Conservation (phyloP, 2,329 filamentous ascomycete genomes). For the Colletotrichum costaricense region DNA sequence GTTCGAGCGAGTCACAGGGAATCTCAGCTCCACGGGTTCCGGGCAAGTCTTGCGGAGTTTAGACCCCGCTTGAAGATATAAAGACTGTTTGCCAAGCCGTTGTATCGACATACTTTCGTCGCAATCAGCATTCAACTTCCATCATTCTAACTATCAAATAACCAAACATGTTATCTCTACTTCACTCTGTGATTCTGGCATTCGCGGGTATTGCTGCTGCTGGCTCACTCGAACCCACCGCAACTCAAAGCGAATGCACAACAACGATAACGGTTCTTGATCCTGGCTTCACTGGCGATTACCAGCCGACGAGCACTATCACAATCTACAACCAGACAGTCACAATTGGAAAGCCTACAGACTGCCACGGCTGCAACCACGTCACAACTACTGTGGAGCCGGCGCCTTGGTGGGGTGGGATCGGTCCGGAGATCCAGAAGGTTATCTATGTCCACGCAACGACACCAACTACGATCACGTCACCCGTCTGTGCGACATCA, state of each 20-base stretch:
- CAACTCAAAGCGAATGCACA: slow-evolving; percentile 2
- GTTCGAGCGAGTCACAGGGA: neutral
- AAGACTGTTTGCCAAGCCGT: neutral
- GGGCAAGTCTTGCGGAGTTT: no score
- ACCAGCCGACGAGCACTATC: neutral
- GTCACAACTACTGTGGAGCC: neutral
- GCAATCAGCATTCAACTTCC: neutral
- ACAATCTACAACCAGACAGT: slow-evolving; percentile 21
- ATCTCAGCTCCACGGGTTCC: neutral
- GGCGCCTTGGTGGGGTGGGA: slow-evolving; percentile 14
- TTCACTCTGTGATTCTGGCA: neutral
- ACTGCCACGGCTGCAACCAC: slow-evolving; percentile 23
- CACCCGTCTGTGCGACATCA: slow-evolving; percentile 1
- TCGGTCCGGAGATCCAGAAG: slow-evolving; percentile 3
- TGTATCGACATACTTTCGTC: no score
- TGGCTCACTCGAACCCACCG: neutral
- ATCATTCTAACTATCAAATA: neutral
- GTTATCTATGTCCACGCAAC: slow-evolving; percentile 6
- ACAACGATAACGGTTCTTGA: neutral
- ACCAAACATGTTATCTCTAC: neutral
- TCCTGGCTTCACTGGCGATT: slow-evolving; percentile 25
- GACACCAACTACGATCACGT: neutral
- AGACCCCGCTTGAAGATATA: neutral
- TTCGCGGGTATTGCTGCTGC: neutral
- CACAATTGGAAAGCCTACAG: neutral